phyloP scores from a whole-genome alignment of 2,329 filamentous ascomycete genomes.

The Colletotrichum sojae region DNA sequence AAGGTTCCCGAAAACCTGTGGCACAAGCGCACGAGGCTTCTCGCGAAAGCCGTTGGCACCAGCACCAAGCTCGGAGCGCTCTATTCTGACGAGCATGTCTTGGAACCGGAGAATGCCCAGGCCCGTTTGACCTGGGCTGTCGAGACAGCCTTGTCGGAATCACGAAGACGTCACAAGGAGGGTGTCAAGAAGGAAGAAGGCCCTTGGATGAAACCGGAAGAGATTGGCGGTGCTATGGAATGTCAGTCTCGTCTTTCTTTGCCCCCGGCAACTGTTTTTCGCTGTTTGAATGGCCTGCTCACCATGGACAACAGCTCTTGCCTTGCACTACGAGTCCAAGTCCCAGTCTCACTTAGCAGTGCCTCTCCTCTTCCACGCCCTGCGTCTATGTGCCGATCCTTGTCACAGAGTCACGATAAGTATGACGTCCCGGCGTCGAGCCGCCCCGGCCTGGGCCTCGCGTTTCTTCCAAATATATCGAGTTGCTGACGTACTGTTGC shows the following conservation, averaged over 20 bases:
- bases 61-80: conserved; percentile 88
- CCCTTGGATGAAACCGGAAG: conserved; percentile 77
- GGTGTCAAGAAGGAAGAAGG: conserved; percentile 80
- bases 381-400: conserved; percentile 74
- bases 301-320: conserved; percentile 70
- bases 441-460: neutral
- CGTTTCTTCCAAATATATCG: neutral
- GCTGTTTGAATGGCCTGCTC: conserved; percentile 44
- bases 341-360: conserved; percentile 85
- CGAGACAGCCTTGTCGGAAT: conserved; percentile 82
- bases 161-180: conserved; percentile 75
- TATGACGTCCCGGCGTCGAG: conserved; percentile 56
- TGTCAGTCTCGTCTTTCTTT: conserved; percentile 55
- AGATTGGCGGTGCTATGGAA: conserved; percentile 82
- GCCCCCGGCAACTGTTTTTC: neutral
- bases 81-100: conserved; percentile 82
- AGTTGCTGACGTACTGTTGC: conserved; percentile 30
- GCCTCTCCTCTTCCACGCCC: conserved; percentile 88
- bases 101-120: conserved; percentile 81
- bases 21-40: conserved; percentile 74
- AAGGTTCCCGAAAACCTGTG: conserved; percentile 64
- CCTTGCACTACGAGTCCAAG: conserved; percentile 80
- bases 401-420: conserved; percentile 88
- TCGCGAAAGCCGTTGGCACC: conserved; percentile 82
- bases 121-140: conserved; percentile 85